These are phyloP conservation scores for Trypanosoma cruzi DNA, from an alignment of 208 protist species.

Conservation along the genomic window DNA sequence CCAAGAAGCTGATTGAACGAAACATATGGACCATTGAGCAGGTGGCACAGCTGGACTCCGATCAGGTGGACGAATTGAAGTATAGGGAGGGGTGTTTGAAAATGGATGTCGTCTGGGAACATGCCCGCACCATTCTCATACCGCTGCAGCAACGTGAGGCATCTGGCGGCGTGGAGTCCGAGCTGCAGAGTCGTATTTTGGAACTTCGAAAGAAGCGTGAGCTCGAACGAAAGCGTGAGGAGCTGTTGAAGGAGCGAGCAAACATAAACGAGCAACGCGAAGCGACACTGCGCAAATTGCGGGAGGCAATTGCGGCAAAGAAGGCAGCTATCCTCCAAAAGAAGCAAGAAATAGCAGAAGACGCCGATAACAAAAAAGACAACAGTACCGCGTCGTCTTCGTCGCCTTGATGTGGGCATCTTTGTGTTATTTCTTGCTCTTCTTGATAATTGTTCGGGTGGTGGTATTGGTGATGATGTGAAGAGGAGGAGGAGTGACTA, in stretches of 20 bases:
- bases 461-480: no score
- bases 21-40: conserved; percentile 92
- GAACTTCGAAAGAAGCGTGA: conserved; percentile 88
- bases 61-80: conserved; percentile 87
- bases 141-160: conserved; percentile 67
- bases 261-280: conserved; percentile 63
- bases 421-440: no score
- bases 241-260: conserved; percentile 60
- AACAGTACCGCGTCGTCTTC: conserved; percentile 1
- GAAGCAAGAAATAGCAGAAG: conserved; percentile 41
- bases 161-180: conserved; percentile 74
- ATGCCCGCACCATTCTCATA: conserved; percentile 84
- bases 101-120: conserved; percentile 90
- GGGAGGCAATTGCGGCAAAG: conserved; percentile 80
- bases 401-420: no score
- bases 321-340: conserved; percentile 67
- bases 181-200: conserved; percentile 80
- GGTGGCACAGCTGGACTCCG: conserved; percentile 78
- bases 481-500: no score
- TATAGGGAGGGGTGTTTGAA: conserved; percentile 90
- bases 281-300: conserved; percentile 71
- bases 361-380: conserved; percentile 4
- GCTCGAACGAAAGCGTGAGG: conserved; percentile 75
- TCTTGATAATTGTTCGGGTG: background rate
- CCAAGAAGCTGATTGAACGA: conserved; percentile 91